Base-by-base conservation (phyloP, 768 basidiomycete genomes). In the Hebeloma cylindrosporum region DNA sequence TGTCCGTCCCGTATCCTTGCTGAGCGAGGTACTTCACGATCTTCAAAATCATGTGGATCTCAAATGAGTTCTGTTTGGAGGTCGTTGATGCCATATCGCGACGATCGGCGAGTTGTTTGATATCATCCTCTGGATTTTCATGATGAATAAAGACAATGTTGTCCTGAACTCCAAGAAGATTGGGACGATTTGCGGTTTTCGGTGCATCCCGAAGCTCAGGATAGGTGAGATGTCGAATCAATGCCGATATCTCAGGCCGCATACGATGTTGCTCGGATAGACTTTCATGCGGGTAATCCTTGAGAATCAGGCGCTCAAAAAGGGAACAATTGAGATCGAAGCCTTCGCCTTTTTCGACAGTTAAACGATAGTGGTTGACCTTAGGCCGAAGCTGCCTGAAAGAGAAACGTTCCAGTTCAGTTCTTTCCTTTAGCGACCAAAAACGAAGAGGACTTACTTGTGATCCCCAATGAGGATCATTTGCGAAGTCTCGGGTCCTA, bases 381-480 rank as follows among this genome's bases (percentile, higher is more conserved):
- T 85, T 87, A 0, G 85, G 85, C 2, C 85, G 80, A 8, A 87
- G 68, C 61, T 87, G 85, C 60, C 84, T 86, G 33, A 30, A 35
- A 29, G 26, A n/a, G n/a, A n/a, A n/a, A 17, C 37, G 33, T 40
- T 27, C 35, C 1, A 33, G 27, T 35, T 16, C 41, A n/a, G n/a
- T n/a, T n/a, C n/a, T n/a, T 17, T 9, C 7, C 5, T 17, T 4
- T 16, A 6, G 7, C 7, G 4, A 11, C 23, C 30, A 20, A n/a
- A 34, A 9, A 31, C n/a, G 13, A 17, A 29, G 26, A 28, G 10
- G 14, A 61, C 77, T 11, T 62, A 84, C 85, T 85, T 78, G 60
- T 86, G 85, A 53, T 87, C 85, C 0, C 84, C 84, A 22, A 87
- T 86, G 4, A 87, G 65, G 51, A 86, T 77, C 42, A 85, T 57